Base-by-base conservation (phyloP, 352 stramenopile genomes). In the Phytophthora agathidicida region DNA sequence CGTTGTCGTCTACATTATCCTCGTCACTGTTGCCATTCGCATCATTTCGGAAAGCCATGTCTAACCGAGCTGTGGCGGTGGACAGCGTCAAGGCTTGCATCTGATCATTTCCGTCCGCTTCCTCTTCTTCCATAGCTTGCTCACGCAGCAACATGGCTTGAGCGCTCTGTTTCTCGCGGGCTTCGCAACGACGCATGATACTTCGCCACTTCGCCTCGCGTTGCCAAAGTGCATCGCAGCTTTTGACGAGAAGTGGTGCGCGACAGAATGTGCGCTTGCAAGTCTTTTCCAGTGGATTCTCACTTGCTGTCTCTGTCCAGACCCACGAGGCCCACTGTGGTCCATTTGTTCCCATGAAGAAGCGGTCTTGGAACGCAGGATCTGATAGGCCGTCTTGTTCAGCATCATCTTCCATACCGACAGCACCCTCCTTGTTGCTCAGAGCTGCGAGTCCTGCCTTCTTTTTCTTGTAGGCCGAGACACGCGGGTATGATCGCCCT, bases 251-350 rank as follows among this genome's bases (percentile, higher is more conserved):
- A 20, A 86, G 46, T 20, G 71, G 69, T 19, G 68, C 59, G 9
- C 77, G 75, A 36, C 79, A 89, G 36, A 88, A 91, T 11, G 76
- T 80, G 45, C 75, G 83, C 44, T 77, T 79, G 51, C 83, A 90
- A 13, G 77, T 89, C 10, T 69, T 73, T 36, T 89, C 80, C 1
- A 91, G 42, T 14, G 73, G 64, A 9, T 66, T 74, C 17, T 86
- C 70, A 16, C 20, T 65, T 20, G 60, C 26, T 2, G 76, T 83
- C 51, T 92, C 74, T 1, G 73, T 78, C 80, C 80, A 90, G 19
- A 92, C 74, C 83, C 80, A 92, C 38, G 82, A 88, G 11, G 80
- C 65, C 82, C 82, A 92, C 35, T 89, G 80, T 27, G 76, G 66
- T 8, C 68, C 59, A 13, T 75, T 71, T 1, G 69, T 69, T n/a